Base-by-base conservation (phyloP, 2,329 filamentous ascomycete genomes). In the Cercospora berteroae region DNA sequence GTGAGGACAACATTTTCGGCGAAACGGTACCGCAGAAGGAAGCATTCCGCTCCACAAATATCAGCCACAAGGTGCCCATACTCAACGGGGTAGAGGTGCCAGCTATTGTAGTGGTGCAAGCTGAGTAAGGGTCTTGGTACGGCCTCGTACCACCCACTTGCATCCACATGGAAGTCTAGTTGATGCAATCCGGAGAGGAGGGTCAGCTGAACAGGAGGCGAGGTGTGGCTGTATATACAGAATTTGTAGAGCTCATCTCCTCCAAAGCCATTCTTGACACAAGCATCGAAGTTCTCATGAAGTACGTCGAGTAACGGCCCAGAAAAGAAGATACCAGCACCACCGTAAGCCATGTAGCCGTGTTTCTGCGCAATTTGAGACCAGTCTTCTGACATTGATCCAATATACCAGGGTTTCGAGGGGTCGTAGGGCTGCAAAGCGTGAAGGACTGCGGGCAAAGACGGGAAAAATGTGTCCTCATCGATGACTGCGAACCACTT, bases 381-480 rank as follows among this genome's bases (percentile, higher is more conserved):
- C 55, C 58, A 68, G 29, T 62, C 56, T 39, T 71, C 69, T 16
- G 69, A 50, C 4, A 71, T 31, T 1, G 60, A 61, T n/a, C 69
- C 69, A 29, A 71, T 52, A 8, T 60, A 60, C 27, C 67, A 71
- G 20, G 58, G 66, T 25, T 65, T 62, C 29, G 7, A 7, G 4
- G 67, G 36, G 27, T 69, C 64, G 59, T 59, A 71, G 5, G 69
- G 60, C 18, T 20, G 23, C 16, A 71, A 60, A 5, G 70, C 57
- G 9, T 50, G 9, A 12, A 70, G 25, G 8, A 70, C 9, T 7
- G 31, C 36, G 1, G 68, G 33, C 8, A 71, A 57, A 4, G 66
- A 70, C 9, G 66, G 62, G 60, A 71, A 71, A 56, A 71, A 71
- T 3, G 70, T 71, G 33, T 71, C 70, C 48, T 71, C 70, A 23